phyloP scores from a whole-genome alignment of 1,284 basidiomycete species.

The Cronartium quercuum region DNA sequence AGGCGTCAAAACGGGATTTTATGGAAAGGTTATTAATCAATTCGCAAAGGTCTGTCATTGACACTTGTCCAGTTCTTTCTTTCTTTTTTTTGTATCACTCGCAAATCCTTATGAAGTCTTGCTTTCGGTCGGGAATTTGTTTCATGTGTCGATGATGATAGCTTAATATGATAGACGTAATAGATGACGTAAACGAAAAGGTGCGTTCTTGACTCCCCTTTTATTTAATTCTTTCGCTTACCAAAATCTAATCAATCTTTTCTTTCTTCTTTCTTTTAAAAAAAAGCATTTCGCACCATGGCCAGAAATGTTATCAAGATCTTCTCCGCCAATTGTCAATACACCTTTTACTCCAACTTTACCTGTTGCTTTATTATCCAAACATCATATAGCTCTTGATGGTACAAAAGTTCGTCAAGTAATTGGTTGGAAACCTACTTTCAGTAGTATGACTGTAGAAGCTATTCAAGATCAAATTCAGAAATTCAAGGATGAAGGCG shows the following conservation, averaged over 20 bases:
- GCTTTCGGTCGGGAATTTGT: background rate
- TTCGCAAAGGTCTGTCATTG: constrained; percentile 57
- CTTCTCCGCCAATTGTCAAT: constrained; percentile 66
- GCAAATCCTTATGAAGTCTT: background rate
- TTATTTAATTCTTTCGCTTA: background rate
- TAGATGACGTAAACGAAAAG: constrained; percentile 37
- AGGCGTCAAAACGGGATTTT: constrained; percentile 58
- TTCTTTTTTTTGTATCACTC: constrained; percentile 42
- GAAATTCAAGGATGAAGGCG: constrained; percentile 41
- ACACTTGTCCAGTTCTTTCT: background rate
- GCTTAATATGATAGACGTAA: constrained; percentile 36
- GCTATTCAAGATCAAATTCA: constrained; percentile 39
- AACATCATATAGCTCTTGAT: constrained; percentile 57
- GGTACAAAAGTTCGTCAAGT: constrained; percentile 64
- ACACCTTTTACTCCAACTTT: constrained; percentile 75
- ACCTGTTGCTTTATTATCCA: constrained; percentile 54
- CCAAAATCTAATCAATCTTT: no score
- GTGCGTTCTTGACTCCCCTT: background rate
- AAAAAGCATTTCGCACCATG: constrained; percentile 66
- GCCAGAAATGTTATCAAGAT: constrained; percentile 71
- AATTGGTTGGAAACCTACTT: constrained; percentile 40
- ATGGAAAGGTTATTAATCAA: constrained; percentile 52
- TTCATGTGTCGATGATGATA: background rate
- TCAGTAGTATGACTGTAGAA: constrained; percentile 40
- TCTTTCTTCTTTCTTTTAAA: background rate